Base-by-base conservation (phyloP, 2,329 filamentous ascomycete species). In the Clathrospora elynae region DNA sequence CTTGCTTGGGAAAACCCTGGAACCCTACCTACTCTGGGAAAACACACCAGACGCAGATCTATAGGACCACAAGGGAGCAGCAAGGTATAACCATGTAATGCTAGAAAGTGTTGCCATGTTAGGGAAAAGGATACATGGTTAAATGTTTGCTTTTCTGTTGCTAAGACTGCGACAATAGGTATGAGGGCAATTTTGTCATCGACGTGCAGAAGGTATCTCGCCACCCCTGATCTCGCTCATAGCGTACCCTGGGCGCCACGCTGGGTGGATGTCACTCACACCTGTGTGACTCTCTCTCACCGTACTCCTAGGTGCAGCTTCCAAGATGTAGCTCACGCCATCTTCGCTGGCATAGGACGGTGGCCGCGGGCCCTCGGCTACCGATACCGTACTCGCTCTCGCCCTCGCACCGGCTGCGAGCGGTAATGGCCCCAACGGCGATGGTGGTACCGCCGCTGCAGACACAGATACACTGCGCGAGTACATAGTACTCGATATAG, bases 341-440 rank as follows among this genome's bases (percentile, higher is more conserved):
- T 90, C 85, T 7, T 92, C 87, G 0, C 85, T 88, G 3, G 79
- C 75, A 64, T 93, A 93, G 4, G 85, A 89, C 2, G 88, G 88
- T 4, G 88, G 88, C 1, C 87, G 77, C 0, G 61, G 64, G 0
- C 53, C 65, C 4, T 53, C 35, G 1, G n/a, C 20, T 14, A 14
- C 16, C 1, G 26, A 23, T 2, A 14, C 4, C 4, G 36, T 24
- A 9, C 36, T 39, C 6, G 23, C 23, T 3, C 19, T 25, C 3
- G 35, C n/a, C 12, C 17, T 10, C 1, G 46, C n/a, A 5, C 20
- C 17, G 0, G 12, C 35, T 3, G n/a, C n/a, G n/a, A n/a, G n/a
- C n/a, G n/a, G n/a, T n/a, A n/a, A n/a, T n/a, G n/a, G n/a, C n/a
- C n/a, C n/a, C n/a, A n/a, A n/a, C n/a, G n/a, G n/a, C n/a, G 32